These are phyloP conservation scores for Metschnikowia henanensis DNA, from an alignment of 805 yeast species.

Conservation along the genomic window DNA sequence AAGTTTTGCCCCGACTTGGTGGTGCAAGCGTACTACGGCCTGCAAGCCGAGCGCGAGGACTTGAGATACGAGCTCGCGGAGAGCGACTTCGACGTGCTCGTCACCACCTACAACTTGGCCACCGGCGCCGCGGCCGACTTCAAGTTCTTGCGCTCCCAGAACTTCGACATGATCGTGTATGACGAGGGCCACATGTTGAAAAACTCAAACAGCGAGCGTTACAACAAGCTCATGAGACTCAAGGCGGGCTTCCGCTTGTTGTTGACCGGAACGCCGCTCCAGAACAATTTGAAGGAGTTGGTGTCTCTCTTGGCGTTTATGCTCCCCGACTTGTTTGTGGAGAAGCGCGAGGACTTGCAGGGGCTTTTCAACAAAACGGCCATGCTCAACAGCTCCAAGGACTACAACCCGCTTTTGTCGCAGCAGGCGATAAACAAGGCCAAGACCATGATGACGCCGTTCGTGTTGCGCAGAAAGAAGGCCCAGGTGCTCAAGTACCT, in stretches of 20 bases:
- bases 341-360: slow-evolving; percentile 78
- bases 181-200: slow-evolving; percentile 98
- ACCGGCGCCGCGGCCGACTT: slow-evolving; percentile 83
- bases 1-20: slow-evolving; percentile 79
- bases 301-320: slow-evolving; percentile 93
- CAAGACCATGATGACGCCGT: slow-evolving; percentile 87
- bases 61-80: slow-evolving; percentile 66
- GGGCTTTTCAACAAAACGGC: slow-evolving; percentile 83
- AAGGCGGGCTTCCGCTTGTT: slow-evolving; percentile 80
- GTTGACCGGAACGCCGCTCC: slow-evolving; percentile 98
- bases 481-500: slow-evolving; percentile 97
- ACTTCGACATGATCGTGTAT: slow-evolving; percentile 85
- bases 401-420: slow-evolving; percentile 83
- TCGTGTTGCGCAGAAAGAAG: slow-evolving; percentile 87
- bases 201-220: slow-evolving; percentile 89
- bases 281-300: slow-evolving; percentile 90
- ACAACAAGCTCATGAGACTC: slow-evolving; percentile 83
- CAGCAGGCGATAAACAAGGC: slow-evolving; percentile 90
- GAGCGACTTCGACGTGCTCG: slow-evolving; percentile 78
- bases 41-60: slow-evolving; percentile 80
- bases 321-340: slow-evolving; percentile 93
- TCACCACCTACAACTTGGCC: slow-evolving; percentile 92
- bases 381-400: slow-evolving; percentile 85
- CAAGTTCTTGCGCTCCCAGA: slow-evolving; percentile 68
- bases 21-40: slow-evolving; percentile 94